Base-by-base conservation (phyloP, 2,329 filamentous ascomycete genomes). In the Aspergillus proliferans region DNA sequence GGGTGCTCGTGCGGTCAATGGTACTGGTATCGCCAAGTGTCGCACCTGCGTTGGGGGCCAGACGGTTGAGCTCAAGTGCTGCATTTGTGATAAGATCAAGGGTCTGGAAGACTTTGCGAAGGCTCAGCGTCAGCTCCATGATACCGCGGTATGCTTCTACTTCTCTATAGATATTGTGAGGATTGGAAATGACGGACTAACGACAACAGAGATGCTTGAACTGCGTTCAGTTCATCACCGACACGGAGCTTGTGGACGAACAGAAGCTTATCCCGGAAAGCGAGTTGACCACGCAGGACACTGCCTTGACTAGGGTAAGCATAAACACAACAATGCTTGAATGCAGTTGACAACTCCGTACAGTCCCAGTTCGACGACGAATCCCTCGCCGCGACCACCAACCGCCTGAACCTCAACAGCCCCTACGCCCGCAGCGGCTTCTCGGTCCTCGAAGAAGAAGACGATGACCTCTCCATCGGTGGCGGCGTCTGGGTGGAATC, bases 31-130 rank as follows among this genome's bases (percentile, higher is more conserved):
- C 5, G 65, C 70, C 19, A 69, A 62, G 21, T 82, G 79, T 60
- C 58, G 64, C 6, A 34, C 47, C 1, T 82, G 79, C 51, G 66
- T 69, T 30, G 72, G 71, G 4, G 56, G 58, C 10, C 70, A 72
- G 43, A 52, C 67, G 2, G 61, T 69, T 3, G 79, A 82, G 54
- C 57, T 81, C 24, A 64, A 67, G 7, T 82, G 79, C 55, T 58
- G 54, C 28, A 63, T 72, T 34, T 82, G 80, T 57, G 60, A 68
- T 18, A 58, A 69, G 48, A 69, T 63, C 2, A 79, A 79, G 55
- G 64, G 69, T 0, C 49, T 79, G 2, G 71, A 76, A 5, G 65
- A 67, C 0, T 83, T 80, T 54, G 71, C 74, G 15, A 81, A 77
- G 53, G 55, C 55, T 6, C 74, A 79, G 62, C 69, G 77, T 12